A percentile compares a stretch with the other conserved stretches of the same genome.
phyloP scores from a whole-genome alignment of 2,329 filamentous ascomycete genomes.

The Neoarthrinium moseri region DNA sequence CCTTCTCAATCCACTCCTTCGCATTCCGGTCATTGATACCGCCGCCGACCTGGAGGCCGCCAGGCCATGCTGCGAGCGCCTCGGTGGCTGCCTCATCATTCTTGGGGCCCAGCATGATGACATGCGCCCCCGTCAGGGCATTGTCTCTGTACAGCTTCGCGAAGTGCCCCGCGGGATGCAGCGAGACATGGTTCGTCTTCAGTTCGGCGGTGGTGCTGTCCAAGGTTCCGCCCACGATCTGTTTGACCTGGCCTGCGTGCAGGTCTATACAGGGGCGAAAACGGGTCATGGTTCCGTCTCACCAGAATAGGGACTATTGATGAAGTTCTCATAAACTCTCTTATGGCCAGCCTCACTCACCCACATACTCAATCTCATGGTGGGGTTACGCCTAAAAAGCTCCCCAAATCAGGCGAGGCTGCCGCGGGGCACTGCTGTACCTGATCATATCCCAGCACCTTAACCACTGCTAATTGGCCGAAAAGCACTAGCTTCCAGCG shows the following conservation, averaged over 20 bases:
- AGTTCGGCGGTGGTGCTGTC: conserved; percentile 64
- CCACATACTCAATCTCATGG: background rate
- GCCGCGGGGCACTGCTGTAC: background rate
- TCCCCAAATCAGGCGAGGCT: conserved; percentile 1
- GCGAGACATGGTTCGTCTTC: conserved; percentile 90
- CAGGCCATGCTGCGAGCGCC: conserved; percentile 76
- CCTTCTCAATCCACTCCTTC: conserved; percentile 78
- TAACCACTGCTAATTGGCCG: too few relatives aligned
- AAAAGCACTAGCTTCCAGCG: background rate
- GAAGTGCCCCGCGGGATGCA: conserved; percentile 78
- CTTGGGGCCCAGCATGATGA: conserved; percentile 92
- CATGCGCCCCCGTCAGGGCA: conserved; percentile 76
- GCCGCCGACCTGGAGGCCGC: conserved; percentile 85
- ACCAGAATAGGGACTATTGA: too few relatives aligned
- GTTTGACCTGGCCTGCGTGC: conserved; percentile 96
- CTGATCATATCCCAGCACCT: too few relatives aligned
- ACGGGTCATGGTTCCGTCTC: conserved; percentile 82
- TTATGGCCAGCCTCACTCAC: too few relatives aligned
- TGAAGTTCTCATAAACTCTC: background rate
- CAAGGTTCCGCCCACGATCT: conserved; percentile 95
- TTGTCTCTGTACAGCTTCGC: conserved; percentile 78
- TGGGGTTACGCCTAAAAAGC: background rate
- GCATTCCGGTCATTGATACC: conserved; percentile 88
- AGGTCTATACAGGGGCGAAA: conserved; percentile 97
- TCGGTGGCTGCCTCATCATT: conserved; percentile 79